A percentile compares a stretch with the other conserved stretches of the same genome.
These are phyloP conservation scores for Porpolomopsis calyptriformis DNA, from an alignment of 768 basidiomycete species.

Conservation along the genomic window DNA sequence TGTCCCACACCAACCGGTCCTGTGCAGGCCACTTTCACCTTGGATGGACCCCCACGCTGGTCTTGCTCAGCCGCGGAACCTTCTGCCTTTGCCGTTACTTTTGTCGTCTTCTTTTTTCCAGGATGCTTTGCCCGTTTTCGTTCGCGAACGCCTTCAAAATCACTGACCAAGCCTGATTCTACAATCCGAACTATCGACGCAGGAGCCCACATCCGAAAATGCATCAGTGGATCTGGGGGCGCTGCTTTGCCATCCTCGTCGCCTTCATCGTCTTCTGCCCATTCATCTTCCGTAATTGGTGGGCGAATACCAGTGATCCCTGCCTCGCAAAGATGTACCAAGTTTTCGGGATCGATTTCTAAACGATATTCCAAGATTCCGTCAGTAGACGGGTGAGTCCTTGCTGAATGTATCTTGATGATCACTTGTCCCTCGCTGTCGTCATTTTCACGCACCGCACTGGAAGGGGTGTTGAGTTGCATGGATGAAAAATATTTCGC, in stretches of 20 bases:
- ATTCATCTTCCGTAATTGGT: slow-evolving; percentile 32
- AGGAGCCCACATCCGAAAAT: slow-evolving; percentile 71
- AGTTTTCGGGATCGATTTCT: slow-evolving; percentile 56
- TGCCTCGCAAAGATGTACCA: slow-evolving; percentile 54
- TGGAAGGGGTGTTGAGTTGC: slow-evolving; percentile 18
- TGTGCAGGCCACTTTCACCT: neutral
- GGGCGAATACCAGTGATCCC: slow-evolving; percentile 55
- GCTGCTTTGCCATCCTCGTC: slow-evolving; percentile 28
- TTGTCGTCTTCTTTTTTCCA: slow-evolving; percentile 29
- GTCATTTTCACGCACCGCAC: slow-evolving; percentile 18
- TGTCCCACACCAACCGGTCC: neutral
- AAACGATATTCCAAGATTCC: slow-evolving; percentile 68
- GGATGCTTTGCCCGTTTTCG: slow-evolving; percentile 42
- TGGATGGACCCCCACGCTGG: slow-evolving; percentile 6
- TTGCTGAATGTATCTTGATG: slow-evolving; percentile 52
- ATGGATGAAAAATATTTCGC: slow-evolving; percentile 44
- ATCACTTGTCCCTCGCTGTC: slow-evolving; percentile 39
- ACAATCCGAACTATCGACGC: slow-evolving; percentile 64
- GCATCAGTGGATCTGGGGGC: slow-evolving; percentile 42
- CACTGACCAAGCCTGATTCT: slow-evolving; percentile 52
- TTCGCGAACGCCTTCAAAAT: slow-evolving; percentile 42
- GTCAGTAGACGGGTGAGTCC: slow-evolving; percentile 65
- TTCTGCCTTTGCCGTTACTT: neutral
- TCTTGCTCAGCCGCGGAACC: slow-evolving; percentile 5
- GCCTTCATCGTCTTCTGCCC: slow-evolving; percentile 38